Evolutionary conservation across 2,329 filamentous ascomycete genomes (phyloP).

Genomic region (Phyllosticta paracitricarpa): DNA sequence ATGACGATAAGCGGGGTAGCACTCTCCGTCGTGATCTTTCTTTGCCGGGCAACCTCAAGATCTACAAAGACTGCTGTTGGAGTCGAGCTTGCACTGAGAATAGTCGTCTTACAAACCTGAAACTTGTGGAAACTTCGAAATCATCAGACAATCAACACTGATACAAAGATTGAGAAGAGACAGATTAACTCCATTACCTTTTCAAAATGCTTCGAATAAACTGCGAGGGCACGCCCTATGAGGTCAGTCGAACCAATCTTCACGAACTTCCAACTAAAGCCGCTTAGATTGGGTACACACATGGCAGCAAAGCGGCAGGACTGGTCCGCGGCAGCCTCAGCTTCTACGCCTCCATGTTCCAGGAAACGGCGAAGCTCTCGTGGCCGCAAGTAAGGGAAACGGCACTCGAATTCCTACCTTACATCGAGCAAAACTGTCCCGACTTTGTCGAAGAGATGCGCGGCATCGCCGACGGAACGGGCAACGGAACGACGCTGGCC

Average conservation of each 20-base stretch:
- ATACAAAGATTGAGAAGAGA: too few relatives aligned
- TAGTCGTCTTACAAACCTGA: not conserved
- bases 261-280: not conserved
- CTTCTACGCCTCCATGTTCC: constrained; percentile 41
- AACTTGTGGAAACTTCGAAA: not conserved
- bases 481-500: constrained; percentile 26
- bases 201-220: constrained; percentile 29
- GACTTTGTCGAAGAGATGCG: constrained; percentile 35
- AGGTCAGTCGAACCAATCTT: constrained; percentile 19
- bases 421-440: constrained; percentile 34
- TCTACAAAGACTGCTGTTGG: not conserved
- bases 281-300: constrained; percentile 37
- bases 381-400: constrained; percentile 38
- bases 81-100: not conserved
- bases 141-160: too few relatives aligned
- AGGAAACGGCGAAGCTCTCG: constrained; percentile 34
- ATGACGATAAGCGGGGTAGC: not conserved
- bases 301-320: constrained; percentile 31
- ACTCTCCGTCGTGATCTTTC: not conserved
- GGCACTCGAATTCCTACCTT: constrained; percentile 38
- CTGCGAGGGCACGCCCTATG: constrained; percentile 34
- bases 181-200: too few relatives aligned
- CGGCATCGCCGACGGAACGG: constrained; percentile 45
- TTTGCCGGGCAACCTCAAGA: not conserved
- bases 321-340: constrained; percentile 35